A percentile compares a stretch with the other conserved stretches of the same genome.
Conservation (phyloP, 2,329 filamentous ascomycete genomes). For the Colletotrichum destructivum region DNA sequence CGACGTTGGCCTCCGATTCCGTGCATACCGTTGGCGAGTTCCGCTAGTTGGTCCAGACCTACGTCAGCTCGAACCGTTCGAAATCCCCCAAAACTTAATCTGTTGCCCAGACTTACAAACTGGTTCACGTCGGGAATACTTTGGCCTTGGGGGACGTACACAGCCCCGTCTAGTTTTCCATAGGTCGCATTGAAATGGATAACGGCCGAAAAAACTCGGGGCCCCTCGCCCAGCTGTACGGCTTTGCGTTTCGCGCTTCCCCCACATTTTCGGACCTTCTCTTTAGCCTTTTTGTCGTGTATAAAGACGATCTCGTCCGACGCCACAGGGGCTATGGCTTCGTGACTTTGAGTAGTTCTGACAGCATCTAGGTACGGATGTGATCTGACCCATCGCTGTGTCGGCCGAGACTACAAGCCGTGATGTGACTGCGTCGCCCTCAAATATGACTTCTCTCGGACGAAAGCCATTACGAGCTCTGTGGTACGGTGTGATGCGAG, state of each 20-base stretch:
- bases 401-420: conserved; percentile 1
- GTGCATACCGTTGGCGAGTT: conserved; percentile 13
- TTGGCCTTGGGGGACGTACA: conserved; percentile 7
- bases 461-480: conserved; percentile 10
- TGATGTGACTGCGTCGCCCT: not conserved
- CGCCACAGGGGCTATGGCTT: conserved; percentile 3
- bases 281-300: conserved; percentile 23
- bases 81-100: not conserved
- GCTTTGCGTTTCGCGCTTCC: conserved; percentile 12
- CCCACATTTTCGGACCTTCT: conserved; percentile 14
- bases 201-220: conserved; percentile 13
- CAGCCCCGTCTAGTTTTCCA: conserved; percentile 8
- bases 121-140: conserved; percentile 17
- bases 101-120: conserved; percentile 8
- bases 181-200: conserved; percentile 20
- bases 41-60: conserved; percentile 2
- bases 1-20: not conserved
- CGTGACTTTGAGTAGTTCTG: not conserved
- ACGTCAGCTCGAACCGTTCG: conserved; percentile 4
- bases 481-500: not conserved
- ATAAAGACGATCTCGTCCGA: not conserved
- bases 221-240: not conserved
- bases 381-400: not conserved
- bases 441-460: conserved; percentile 8
- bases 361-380: not conserved